These are phyloP conservation scores for Prunus fruticosa DNA, from an alignment of 306 rosid species.

Conservation along the genomic window DNA sequence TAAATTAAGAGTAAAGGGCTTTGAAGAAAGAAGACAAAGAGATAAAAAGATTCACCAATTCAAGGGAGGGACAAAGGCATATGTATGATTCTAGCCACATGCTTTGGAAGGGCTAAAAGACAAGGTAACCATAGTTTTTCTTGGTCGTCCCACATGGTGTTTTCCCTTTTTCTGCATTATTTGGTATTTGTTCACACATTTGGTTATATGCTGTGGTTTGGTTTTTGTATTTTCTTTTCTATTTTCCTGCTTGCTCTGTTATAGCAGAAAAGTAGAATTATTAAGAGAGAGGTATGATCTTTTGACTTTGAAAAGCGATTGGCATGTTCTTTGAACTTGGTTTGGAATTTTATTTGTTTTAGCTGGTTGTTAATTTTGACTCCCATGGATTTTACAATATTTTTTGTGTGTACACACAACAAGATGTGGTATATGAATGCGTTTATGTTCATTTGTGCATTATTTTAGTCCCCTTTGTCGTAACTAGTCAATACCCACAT, in stretches of 20 bases:
- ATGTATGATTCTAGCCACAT: slow-evolving; percentile 51
- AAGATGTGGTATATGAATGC: too few relatives aligned
- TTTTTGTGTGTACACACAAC: too few relatives aligned
- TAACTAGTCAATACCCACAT: too few relatives aligned
- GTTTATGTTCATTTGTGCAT: too few relatives aligned
- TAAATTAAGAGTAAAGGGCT: slow-evolving; percentile 12
- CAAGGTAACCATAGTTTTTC: slow-evolving; percentile 52
- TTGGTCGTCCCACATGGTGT: slow-evolving; percentile 41
- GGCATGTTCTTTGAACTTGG: too few relatives aligned
- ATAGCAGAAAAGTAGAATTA: background rate
- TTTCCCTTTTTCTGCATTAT: slow-evolving; percentile 8
- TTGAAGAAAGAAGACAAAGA: slow-evolving; percentile 27
- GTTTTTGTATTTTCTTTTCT: background rate
- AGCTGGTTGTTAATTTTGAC: too few relatives aligned
- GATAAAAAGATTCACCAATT: slow-evolving; percentile 16
- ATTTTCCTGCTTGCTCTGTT: background rate
- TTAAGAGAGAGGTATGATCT: background rate
- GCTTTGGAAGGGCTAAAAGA: slow-evolving; percentile 51
- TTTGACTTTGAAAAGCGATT: background rate
- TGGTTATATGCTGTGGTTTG: background rate
- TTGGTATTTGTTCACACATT: slow-evolving; percentile 26
- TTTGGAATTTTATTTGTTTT: too few relatives aligned
- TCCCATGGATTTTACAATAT: too few relatives aligned
- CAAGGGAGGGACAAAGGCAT: slow-evolving; percentile 29
- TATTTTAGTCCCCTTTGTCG: too few relatives aligned